These are phyloP conservation scores for Tulasnella sp. DNA, from an alignment of 768 basidiomycete species.

Conservation along the genomic window DNA sequence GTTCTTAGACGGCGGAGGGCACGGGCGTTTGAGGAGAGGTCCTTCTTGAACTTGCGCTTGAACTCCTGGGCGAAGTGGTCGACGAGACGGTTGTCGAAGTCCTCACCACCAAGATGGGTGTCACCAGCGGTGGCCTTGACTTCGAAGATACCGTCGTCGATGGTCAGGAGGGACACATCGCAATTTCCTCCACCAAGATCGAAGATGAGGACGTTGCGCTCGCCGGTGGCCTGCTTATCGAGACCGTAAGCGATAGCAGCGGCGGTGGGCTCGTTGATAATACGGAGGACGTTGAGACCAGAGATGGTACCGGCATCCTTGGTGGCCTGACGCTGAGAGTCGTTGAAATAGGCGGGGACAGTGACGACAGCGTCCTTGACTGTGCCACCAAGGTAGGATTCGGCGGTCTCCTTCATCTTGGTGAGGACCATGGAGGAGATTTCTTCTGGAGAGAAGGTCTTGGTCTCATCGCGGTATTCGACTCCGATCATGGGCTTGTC, in stretches of 20 bases:
- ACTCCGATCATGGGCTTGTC: constrained; percentile 59
- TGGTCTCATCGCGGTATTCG: constrained; percentile 58
- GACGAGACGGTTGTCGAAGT: constrained; percentile 58
- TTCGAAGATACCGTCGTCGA: constrained; percentile 57
- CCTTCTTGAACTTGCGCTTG: constrained; percentile 58
- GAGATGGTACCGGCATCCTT: constrained; percentile 56
- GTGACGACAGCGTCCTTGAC: too few relatives aligned
- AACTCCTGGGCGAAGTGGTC: constrained; percentile 56
- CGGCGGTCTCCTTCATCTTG: constrained; percentile 39
- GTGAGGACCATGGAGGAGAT: constrained; percentile 55
- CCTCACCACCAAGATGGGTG: constrained; percentile 57
- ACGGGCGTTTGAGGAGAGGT: constrained; percentile 48
- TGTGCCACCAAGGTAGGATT: too few relatives aligned
- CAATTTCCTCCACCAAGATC: constrained; percentile 57
- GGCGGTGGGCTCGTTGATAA: constrained; percentile 64
- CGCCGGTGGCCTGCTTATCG: constrained; percentile 58
- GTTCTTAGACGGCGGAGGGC: constrained; percentile 53
- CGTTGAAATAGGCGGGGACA: too few relatives aligned
- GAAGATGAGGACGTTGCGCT: constrained; percentile 57
- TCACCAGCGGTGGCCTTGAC: constrained; percentile 57
- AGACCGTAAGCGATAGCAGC: constrained; percentile 73
- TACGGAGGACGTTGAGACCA: constrained; percentile 54
- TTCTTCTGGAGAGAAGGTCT: constrained; percentile 58
- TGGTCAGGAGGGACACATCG: constrained; percentile 56
- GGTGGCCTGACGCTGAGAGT: constrained; percentile 46